Percentiles rank a stretch among this genome's conserved stretches.
phyloP scores from a whole-genome alignment of 2,329 filamentous ascomycete genomes.

The Talaromyces sp. region DNA sequence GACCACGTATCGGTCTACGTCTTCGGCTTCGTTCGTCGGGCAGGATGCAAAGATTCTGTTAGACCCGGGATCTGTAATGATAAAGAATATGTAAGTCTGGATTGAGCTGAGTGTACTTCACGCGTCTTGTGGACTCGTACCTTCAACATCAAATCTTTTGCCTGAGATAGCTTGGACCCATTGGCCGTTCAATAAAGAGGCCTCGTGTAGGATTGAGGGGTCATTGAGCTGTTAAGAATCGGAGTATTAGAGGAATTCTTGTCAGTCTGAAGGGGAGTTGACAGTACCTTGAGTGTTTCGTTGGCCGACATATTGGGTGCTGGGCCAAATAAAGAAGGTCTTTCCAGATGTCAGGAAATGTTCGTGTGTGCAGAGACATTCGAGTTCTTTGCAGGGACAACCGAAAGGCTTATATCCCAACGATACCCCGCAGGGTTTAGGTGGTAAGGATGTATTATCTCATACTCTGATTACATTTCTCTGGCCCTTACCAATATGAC shows the following conservation, averaged over 20 bases:
- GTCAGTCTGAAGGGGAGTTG: background rate
- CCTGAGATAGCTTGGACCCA: conserved; percentile 10
- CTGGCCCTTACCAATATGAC: too few relatives aligned
- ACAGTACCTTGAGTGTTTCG: too few relatives aligned
- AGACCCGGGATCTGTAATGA: conserved; percentile 9
- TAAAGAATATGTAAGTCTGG: background rate
- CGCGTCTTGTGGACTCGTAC: background rate
- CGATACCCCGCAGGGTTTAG: too few relatives aligned
- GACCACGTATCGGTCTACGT: conserved; percentile 12
- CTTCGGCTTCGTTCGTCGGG: conserved; percentile 6
- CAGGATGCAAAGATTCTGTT: conserved; percentile 11
- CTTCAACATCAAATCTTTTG: conserved; percentile 13
- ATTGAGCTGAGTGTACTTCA: background rate
- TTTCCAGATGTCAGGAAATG: too few relatives aligned
- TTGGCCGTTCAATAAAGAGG: conserved; percentile 13
- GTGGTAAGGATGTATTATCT: too few relatives aligned
- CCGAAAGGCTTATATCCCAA: too few relatives aligned
- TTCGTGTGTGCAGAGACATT: too few relatives aligned
- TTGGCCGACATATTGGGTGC: too few relatives aligned
- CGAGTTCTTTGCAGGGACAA: too few relatives aligned
- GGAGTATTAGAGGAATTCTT: background rate
- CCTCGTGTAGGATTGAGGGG: conserved; percentile 10
- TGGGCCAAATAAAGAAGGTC: too few relatives aligned
- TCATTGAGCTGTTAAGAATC: conserved; percentile 7
- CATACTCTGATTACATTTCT: too few relatives aligned